Conservation (phyloP, 148 eudicot species). For the Camellia lanceoleosa region DNA sequence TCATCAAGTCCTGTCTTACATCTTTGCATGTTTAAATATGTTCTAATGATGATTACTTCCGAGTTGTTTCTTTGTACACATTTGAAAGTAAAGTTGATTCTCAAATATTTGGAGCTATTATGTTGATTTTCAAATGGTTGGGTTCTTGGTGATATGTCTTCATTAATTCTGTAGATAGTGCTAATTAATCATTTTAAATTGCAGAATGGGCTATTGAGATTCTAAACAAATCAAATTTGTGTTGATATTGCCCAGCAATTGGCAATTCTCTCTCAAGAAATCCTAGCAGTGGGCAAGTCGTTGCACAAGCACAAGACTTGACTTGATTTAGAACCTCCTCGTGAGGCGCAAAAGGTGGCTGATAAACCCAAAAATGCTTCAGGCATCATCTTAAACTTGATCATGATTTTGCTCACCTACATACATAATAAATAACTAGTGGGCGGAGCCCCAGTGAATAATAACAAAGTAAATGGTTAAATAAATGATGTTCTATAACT, state of each 20-base stretch:
- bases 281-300: conserved; percentile 79
- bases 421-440: too few species aligned
- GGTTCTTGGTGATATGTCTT: background rate
- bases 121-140: conserved; percentile 5
- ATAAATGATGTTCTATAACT: too few species aligned
- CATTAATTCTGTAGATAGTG: background rate
- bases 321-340: too few species aligned
- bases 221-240: background rate
- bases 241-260: conserved; percentile 53
- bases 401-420: too few species aligned
- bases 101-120: background rate
- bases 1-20: background rate
- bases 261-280: conserved; percentile 90
- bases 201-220: background rate
- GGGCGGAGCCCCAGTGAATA: too few species aligned
- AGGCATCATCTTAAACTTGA: too few species aligned
- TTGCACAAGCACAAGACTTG: too few species aligned
- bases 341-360: too few species aligned
- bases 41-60: background rate
- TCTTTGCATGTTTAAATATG: background rate
- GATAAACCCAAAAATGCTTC: too few species aligned
- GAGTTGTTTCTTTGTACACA: background rate
- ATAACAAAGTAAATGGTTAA: too few species aligned
- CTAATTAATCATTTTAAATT: background rate
- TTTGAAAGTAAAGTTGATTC: background rate